Evolutionary conservation across 768 basidiomycete genomes (phyloP).

Genomic region (Russula sp.): DNA sequence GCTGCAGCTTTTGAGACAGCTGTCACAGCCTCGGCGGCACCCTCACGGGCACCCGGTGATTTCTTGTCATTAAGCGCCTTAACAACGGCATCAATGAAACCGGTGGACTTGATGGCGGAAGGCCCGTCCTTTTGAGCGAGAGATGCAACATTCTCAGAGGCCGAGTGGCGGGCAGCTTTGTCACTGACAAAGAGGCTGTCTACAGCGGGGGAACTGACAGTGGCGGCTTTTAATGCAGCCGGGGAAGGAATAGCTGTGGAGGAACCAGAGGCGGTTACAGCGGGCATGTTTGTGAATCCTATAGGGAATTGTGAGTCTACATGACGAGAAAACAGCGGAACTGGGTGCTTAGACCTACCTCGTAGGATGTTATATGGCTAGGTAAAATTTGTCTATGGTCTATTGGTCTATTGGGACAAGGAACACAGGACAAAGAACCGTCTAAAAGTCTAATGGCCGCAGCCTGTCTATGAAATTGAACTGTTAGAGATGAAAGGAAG

Average conservation of each 20-base stretch:
- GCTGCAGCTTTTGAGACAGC: constrained; percentile 57
- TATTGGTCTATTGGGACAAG: constrained; percentile 36
- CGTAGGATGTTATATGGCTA: constrained; percentile 38
- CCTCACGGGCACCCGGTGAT: constrained; percentile 86
- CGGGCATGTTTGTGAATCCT: constrained; percentile 72
- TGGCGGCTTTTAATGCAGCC: constrained; percentile 65
- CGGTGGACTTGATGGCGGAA: constrained; percentile 63
- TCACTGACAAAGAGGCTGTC: constrained; percentile 79
- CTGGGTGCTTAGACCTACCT: constrained; percentile 41
- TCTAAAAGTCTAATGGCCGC: constrained; percentile 55
- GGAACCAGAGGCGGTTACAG: constrained; percentile 63
- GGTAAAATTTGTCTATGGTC: constrained; percentile 32
- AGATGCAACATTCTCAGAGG: constrained; percentile 66
- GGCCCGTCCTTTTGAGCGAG: constrained; percentile 83
- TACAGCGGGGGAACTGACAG: constrained; percentile 46
- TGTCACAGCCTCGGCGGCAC: constrained; percentile 70
- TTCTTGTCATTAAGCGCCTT: constrained; percentile 95
- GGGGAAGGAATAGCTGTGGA: constrained; percentile 59
- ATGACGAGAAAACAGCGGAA: neutral
- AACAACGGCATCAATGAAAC: constrained; percentile 68
- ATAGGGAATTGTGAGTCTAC: constrained; percentile 22
- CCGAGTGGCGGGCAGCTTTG: constrained; percentile 73
- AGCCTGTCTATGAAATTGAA: constrained; percentile 35
- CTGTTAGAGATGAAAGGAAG: constrained; percentile 9
- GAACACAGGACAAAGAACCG: constrained; percentile 57